Percentiles rank a stretch among this genome's conserved stretches.
These are phyloP conservation scores for Lactifluus piperatus DNA, from an alignment of 768 basidiomycete species.

Conservation along the genomic window DNA sequence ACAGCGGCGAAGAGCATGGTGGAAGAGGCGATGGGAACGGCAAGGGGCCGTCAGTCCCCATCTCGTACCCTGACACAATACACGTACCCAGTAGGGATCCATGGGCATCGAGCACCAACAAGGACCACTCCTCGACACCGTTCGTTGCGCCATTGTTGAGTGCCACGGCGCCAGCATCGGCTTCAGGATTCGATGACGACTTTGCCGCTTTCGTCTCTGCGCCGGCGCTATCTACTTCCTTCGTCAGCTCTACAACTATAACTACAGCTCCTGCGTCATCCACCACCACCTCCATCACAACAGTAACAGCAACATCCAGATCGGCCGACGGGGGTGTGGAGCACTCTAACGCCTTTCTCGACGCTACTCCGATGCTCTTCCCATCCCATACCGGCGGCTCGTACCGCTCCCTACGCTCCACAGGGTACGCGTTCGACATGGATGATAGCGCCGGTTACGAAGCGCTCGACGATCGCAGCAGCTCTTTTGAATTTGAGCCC, in stretches of 20 bases:
- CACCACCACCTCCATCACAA: not conserved
- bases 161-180: not conserved
- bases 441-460: constrained; percentile 13
- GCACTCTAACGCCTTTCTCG: constrained; percentile 1
- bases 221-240: constrained; percentile 19
- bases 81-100: constrained; percentile 8
- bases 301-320: not conserved
- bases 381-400: constrained; percentile 26
- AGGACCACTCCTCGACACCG: not conserved
- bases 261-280: no score
- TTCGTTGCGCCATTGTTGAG: not conserved
- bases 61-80: not conserved
- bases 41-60: constrained; percentile 1
- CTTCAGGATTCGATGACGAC: constrained; percentile 61
- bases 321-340: not conserved
- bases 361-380: constrained; percentile 17
- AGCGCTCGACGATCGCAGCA: constrained; percentile 14
- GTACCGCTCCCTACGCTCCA: constrained; percentile 48
- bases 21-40: not conserved
- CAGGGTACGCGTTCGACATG: constrained; percentile 44
- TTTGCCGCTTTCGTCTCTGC: constrained; percentile 70
- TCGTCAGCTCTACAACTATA: not conserved
- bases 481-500: not conserved
- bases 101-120: constrained; percentile 11
- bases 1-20: not conserved